Conservation (phyloP, 352 stramenopile species). For the Pythium monospermum region DNA sequence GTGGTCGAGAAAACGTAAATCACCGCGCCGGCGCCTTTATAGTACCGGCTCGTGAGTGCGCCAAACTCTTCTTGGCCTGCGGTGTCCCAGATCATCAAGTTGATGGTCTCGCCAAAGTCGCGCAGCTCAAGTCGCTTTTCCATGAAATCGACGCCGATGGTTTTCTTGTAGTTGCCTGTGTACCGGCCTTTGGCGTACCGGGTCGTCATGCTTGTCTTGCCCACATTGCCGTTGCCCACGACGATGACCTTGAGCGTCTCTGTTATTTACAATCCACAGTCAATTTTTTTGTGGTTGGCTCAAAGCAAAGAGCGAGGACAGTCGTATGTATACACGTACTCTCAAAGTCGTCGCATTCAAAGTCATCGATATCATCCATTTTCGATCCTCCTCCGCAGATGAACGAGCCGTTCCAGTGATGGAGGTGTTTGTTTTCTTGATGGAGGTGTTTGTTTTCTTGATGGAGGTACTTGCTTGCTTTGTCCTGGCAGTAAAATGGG, state of each 20-base stretch:
- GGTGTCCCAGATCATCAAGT: constrained; percentile 83
- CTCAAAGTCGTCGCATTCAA: constrained; percentile 73
- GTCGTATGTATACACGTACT: constrained; percentile 37
- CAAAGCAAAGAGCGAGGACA: too few species aligned
- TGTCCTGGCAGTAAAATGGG: too few species aligned
- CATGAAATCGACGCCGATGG: constrained; percentile 82
- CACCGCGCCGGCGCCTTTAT: constrained; percentile 62
- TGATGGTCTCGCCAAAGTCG: constrained; percentile 55
- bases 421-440: neutral
- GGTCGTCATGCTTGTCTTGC: constrained; percentile 80
- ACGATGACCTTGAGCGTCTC: constrained; percentile 82
- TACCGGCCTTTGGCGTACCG: constrained; percentile 76
- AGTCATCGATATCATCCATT: constrained; percentile 32
- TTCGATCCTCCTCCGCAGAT: neutral
- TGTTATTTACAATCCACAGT: constrained; percentile 10
- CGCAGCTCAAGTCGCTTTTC: constrained; percentile 68
- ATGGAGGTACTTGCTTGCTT: too few species aligned
- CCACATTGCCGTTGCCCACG: constrained; percentile 80
- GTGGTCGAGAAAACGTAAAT: constrained; percentile 77
- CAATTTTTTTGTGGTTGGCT: too few species aligned
- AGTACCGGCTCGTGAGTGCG: constrained; percentile 74
- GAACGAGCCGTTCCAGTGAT: neutral
- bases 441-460: neutral
- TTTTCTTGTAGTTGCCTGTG: constrained; percentile 82
- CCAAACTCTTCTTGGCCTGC: constrained; percentile 80